These are phyloP conservation scores for Podospora didyma DNA, from an alignment of 495 filamentous ascomycete species.

Conservation along the genomic window DNA sequence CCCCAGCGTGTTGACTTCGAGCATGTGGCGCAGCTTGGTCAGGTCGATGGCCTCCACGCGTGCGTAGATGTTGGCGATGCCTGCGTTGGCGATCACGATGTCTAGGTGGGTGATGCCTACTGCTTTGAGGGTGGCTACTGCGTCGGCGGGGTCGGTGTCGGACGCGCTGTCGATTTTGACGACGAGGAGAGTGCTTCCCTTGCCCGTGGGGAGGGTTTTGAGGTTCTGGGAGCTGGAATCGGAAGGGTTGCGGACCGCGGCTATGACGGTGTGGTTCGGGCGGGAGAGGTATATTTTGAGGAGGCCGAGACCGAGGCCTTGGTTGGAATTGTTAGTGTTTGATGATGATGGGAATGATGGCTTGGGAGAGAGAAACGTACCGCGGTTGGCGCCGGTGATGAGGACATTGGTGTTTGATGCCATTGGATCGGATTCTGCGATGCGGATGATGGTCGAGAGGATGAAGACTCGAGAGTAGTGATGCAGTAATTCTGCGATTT, in stretches of 20 bases:
- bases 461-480: too few species aligned
- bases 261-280: conserved; percentile 30
- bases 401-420: conserved; percentile 15
- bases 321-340: neutral
- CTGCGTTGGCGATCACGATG: conserved; percentile 28
- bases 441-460: too few species aligned
- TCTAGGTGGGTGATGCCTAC: conserved; percentile 25
- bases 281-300: conserved; percentile 21
- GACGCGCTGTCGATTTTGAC: conserved; percentile 26
- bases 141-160: conserved; percentile 18
- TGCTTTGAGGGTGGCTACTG: conserved; percentile 9
- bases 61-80: conserved; percentile 2
- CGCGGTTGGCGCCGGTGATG: conserved; percentile 32
- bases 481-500: too few species aligned
- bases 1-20: conserved; percentile 38
- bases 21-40: conserved; percentile 28
- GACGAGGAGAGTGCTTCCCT: conserved; percentile 19
- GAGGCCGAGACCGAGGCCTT: conserved; percentile 26
- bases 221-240: conserved; percentile 15
- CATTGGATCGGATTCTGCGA: neutral
- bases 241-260: conserved; percentile 28
- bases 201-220: conserved; percentile 13
- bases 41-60: conserved; percentile 9
- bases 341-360: neutral
- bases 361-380: neutral